A percentile compares a stretch with the other conserved stretches of the same genome.
Conservation (phyloP, 768 basidiomycete genomes). For the Sarcodon sp. region DNA sequence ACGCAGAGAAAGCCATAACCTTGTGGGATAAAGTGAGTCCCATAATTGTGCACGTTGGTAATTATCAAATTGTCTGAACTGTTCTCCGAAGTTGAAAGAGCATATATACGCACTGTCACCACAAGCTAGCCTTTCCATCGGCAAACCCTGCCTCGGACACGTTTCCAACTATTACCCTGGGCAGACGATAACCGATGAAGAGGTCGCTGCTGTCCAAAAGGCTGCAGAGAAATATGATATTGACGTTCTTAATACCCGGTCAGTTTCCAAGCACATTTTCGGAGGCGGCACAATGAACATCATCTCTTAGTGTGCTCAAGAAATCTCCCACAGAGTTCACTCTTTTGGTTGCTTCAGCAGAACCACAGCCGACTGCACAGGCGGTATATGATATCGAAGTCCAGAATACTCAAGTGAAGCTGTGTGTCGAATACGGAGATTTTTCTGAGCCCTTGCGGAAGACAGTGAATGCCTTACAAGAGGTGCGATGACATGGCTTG, state of each 20-base stretch:
- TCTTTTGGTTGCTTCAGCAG: slow-evolving; percentile 63
- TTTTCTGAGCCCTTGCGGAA: slow-evolving; percentile 43
- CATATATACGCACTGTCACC: slow-evolving; percentile 63
- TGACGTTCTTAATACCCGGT: slow-evolving; percentile 79
- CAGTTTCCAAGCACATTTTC: neutral
- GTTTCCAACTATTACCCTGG: slow-evolving; percentile 82
- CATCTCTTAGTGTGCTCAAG: slow-evolving; percentile 48
- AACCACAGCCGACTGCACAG: slow-evolving; percentile 21
- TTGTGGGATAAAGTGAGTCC: slow-evolving; percentile 51
- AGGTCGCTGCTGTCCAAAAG: slow-evolving; percentile 63
- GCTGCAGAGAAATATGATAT: slow-evolving; percentile 67
- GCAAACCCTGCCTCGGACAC: slow-evolving; percentile 68
- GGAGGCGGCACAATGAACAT: neutral
- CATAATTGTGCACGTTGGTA: neutral
- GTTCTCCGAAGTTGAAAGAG: slow-evolving; percentile 40
- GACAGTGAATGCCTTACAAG: slow-evolving; percentile 39
- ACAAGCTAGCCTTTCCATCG: slow-evolving; percentile 59
- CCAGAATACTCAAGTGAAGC: slow-evolving; percentile 26
- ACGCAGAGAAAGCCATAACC: slow-evolving; percentile 35
- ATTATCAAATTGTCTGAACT: neutral
- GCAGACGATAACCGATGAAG: slow-evolving; percentile 56
- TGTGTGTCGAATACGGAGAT: slow-evolving; percentile 69
- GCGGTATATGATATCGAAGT: slow-evolving; percentile 31
- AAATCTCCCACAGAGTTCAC: slow-evolving; percentile 47
- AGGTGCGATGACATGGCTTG: slow-evolving; percentile 26